phyloP scores from a whole-genome alignment of 179 eudicot genomes.

The Camellia oleifera region DNA sequence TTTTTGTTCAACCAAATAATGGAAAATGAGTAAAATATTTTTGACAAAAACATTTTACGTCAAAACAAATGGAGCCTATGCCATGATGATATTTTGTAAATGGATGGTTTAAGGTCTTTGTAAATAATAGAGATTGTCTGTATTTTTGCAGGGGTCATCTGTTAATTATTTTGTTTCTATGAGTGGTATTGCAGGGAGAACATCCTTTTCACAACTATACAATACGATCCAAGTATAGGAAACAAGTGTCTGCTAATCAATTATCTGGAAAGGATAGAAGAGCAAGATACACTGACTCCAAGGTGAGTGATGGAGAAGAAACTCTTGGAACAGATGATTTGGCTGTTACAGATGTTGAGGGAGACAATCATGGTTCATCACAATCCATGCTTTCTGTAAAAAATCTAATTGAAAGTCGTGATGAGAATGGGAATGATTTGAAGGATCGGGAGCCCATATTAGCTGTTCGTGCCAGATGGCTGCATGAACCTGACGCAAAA shows the following conservation, averaged over 20 bases:
- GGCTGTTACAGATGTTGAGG: constrained; percentile 28
- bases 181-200: constrained; percentile 57
- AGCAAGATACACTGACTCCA: constrained; percentile 27
- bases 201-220: constrained; percentile 97
- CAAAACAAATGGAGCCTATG: too few relatives aligned
- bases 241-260: constrained; percentile 18
- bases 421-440: constrained; percentile 25
- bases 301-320: constrained; percentile 40
- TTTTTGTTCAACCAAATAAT: too few relatives aligned
- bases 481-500: constrained; percentile 69
- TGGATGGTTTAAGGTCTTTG: background rate
- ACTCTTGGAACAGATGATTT: constrained; percentile 29
- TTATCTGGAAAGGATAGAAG: constrained; percentile 33
- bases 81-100: background rate
- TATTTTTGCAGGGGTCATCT: background rate
- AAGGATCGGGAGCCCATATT: constrained; percentile 27
- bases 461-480: constrained; percentile 71
- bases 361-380: constrained; percentile 20
- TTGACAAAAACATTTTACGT: too few relatives aligned
- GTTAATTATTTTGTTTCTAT: constrained; percentile 1
- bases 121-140: background rate
- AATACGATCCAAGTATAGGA: constrained; percentile 69
- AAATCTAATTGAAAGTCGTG: constrained; percentile 14
- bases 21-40: too few relatives aligned
- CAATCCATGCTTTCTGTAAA: constrained; percentile 26